Percentiles rank a stretch among this genome's conserved stretches.
Conservation (phyloP, 345 rosid genomes). For the Lumnitzera littorea region DNA sequence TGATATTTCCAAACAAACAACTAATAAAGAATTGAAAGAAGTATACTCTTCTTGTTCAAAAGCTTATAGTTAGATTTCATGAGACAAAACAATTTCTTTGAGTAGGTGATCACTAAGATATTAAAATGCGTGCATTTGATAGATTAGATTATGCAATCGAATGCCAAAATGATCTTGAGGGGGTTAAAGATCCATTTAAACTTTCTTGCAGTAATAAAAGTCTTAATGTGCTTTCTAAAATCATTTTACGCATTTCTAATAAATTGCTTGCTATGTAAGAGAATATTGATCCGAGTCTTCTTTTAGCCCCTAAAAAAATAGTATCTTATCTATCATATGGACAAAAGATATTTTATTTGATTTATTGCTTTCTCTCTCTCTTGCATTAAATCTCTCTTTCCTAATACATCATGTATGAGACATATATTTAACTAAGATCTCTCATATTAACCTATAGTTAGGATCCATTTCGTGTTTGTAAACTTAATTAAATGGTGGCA, state of each 20-base stretch:
- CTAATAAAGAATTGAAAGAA: slow-evolving; percentile 1
- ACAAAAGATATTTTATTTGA: too few relatives aligned
- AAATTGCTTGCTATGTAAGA: background rate
- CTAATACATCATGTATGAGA: too few relatives aligned
- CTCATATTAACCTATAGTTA: too few relatives aligned
- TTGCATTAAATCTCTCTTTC: too few relatives aligned
- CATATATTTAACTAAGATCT: too few relatives aligned
- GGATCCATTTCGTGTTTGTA: too few relatives aligned
- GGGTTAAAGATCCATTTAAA: background rate
- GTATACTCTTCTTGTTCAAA: slow-evolving; percentile 7
- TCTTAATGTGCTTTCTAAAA: slow-evolving; percentile 16
- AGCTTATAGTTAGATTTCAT: background rate
- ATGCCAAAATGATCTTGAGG: slow-evolving; percentile 4
- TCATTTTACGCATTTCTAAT: slow-evolving; percentile 7
- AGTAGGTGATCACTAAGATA: background rate
- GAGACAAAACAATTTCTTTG: background rate
- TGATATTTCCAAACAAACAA: background rate
- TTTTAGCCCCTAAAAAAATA: too few relatives aligned
- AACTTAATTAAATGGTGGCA: too few relatives aligned
- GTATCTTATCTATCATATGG: too few relatives aligned
- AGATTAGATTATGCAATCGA: slow-evolving; percentile 1
- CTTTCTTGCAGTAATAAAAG: slow-evolving; percentile 15
- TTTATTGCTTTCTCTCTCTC: too few relatives aligned
- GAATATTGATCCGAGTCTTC: too few relatives aligned
- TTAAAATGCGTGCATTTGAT: background rate